Percentiles rank a stretch among this genome's conserved stretches.
phyloP scores from a whole-genome alignment of 495 filamentous ascomycete species.

The Talaromyces wortmannii region DNA sequence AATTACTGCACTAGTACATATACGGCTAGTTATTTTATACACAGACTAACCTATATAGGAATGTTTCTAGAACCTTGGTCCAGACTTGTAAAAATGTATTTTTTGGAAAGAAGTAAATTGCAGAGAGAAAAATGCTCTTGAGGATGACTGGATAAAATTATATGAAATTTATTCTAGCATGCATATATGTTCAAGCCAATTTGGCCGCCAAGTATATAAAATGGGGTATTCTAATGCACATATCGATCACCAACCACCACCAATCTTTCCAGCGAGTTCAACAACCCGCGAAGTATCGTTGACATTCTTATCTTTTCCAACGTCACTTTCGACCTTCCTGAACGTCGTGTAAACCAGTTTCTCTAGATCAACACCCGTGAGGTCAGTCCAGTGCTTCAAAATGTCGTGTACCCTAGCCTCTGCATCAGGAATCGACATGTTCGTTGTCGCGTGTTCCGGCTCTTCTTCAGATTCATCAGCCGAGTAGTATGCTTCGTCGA shows the following conservation, averaged over 20 bases:
- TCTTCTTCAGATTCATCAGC: constrained; percentile 47
- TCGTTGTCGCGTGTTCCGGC: neutral
- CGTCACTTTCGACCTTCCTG: constrained; percentile 87
- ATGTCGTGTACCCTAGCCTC: constrained; percentile 41
- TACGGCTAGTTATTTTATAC: neutral
- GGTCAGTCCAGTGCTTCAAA: constrained; percentile 64
- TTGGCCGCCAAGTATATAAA: neutral
- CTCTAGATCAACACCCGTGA: constrained; percentile 61
- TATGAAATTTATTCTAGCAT: neutral
- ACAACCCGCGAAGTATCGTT: constrained; percentile 73
- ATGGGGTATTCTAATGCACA: neutral
- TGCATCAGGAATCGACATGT: constrained; percentile 18
- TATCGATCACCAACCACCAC: constrained; percentile 78
- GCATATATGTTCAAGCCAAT: neutral
- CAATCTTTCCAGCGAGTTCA: constrained; percentile 86
- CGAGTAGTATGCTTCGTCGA: constrained; percentile 95
- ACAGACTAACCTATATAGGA: neutral
- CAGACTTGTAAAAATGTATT: too few species aligned
- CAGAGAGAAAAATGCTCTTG: too few species aligned
- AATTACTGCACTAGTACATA: neutral
- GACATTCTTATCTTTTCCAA: constrained; percentile 63
- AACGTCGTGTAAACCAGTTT: constrained; percentile 80
- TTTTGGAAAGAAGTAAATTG: too few species aligned
- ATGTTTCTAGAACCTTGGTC: neutral
- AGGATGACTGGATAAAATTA: too few species aligned